Conservation (phyloP, 495 filamentous ascomycete species). For the Amphirosellinia nigrospora region DNA sequence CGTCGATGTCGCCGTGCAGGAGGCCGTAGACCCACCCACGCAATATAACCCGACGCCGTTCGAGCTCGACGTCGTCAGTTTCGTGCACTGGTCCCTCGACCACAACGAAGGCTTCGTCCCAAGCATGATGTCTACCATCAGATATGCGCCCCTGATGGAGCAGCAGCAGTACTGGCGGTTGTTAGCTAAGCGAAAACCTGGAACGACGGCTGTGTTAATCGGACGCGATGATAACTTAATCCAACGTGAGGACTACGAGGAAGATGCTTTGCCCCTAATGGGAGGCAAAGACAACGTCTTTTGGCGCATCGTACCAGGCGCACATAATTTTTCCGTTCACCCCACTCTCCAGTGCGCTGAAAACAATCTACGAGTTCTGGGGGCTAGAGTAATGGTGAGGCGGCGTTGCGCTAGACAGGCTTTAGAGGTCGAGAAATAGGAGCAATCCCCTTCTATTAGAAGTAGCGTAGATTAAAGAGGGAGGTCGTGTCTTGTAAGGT, state of each 20-base stretch:
- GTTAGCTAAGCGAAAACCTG: constrained; percentile 45
- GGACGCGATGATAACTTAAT: constrained; percentile 58
- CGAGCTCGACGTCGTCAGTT: constrained; percentile 49
- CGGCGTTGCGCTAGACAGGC: neutral
- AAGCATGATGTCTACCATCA: constrained; percentile 62
- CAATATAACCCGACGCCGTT: constrained; percentile 36
- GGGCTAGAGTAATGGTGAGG: constrained; percentile 25
- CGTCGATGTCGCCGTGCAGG: constrained; percentile 36
- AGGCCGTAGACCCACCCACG: constrained; percentile 29
- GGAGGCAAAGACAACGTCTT: constrained; percentile 46
- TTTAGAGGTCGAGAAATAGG: neutral
- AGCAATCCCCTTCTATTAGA: neutral
- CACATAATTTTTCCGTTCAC: constrained; percentile 63
- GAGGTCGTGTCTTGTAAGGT: neutral
- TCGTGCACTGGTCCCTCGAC: constrained; percentile 62
- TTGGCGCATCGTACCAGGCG: constrained; percentile 52
- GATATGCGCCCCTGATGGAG: constrained; percentile 61
- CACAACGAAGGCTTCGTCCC: constrained; percentile 61
- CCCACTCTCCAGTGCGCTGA: constrained; percentile 45
- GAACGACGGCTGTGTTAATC: constrained; percentile 56
- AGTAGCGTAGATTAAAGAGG: neutral
- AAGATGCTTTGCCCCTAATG: constrained; percentile 46
- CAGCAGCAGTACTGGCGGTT: constrained; percentile 56
- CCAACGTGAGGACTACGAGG: constrained; percentile 42
- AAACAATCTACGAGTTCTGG: constrained; percentile 51